Evolutionary conservation across 1,139 yeast species (phyloP), one percentile per base, ranked within the genome.

Genomic region (Protomyces inouyei): DNA sequence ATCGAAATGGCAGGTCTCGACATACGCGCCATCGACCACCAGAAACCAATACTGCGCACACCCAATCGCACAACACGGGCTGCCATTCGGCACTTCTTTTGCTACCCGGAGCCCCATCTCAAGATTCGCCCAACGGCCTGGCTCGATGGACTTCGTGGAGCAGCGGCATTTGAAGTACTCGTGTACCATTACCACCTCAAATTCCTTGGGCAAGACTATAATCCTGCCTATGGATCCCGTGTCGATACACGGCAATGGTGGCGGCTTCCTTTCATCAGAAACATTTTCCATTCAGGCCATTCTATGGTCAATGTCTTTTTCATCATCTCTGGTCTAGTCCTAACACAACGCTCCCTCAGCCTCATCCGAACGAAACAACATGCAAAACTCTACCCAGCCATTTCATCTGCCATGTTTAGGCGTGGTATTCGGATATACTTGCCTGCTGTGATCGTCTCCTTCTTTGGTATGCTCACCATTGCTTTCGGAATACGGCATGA

Each of bases 281-380:
- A 57, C 38, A 21, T 51, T 38, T 57, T 37, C 45, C 61, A 57
- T 23, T 57, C 61, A 5, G 61, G 56, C 8, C 61, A 57, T 52
- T 55, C 61, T 10, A 57, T 57, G 61, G 61, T 57, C 55, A 57
- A 57, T 38, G 61, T 57, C 36, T 57, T 57, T 23, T 57, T 57
- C 40, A 55, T 57, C 38, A 57, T 57, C 37, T 57, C 61, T 6
- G 61, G 61, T 16, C 52, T 57, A 14, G 61, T 57, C 28, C 40
- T 57, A 16, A 57, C 61, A 12, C 61, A 57, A 43, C 40, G 51
- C 25, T 57, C 61, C 16, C 52, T 57, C 16, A 36, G 48, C 9
- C 37, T 32, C 35, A 38, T 57, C 3, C 55, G 61, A 18, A 38
- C 55, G 14, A 51, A 35, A 32, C 61, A 57, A n/a, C 43, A 37